Base-by-base conservation (phyloP, 83 land plant species). In the Larix sibirica region DNA sequence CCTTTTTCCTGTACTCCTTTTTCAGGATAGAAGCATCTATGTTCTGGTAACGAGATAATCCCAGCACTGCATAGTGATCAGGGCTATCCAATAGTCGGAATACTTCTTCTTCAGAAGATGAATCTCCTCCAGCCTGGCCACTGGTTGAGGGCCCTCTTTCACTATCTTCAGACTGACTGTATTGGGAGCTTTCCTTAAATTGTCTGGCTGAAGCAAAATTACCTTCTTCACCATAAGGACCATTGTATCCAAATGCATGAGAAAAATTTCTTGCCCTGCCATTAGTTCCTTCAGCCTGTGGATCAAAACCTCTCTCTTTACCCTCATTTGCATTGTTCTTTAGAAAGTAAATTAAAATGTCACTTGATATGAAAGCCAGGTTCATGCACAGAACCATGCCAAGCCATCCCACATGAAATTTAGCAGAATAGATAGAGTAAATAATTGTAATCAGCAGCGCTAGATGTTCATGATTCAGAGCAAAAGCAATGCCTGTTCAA, bases 31-130 rank as follows among this genome's bases (percentile, higher is more conserved):
- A 63, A 83, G 84, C 87, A 88, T 97, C 99, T 31, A 94, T 64
- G 33, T 85, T 83, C 26, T 91, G 91, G 81, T 78, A 97, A 14
- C 94, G 92, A 36, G 92, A 82, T 62, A 97, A 92, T 61, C 98
- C 99, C 87, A 97, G 86, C 21, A 93, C 97, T 23, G 95, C 88
- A 87, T 97, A 97, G 83, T 97, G 99, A 88, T 97, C 97, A 14
- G 73, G 86, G 80, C 97, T 94, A 84, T 84, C 91, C 60, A 97
- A 83, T 67, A 97, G 85, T 5, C 99, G 92, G 61, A 74, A 83
- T 74, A 96, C 91, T 86, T 97, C 99, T 65, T 96, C 97, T 83
- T 90, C 96, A 85, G 98, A 89, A 56, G 90, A 84, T 16, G 84
- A 61, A 80, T 96, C 98, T 82, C 87, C 73, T 63, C 95, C 98